Evolutionary conservation across 441 rosid genomes (phyloP), one percentile per base, ranked within the genome.

Genomic region (Erysimum cheiri): DNA sequence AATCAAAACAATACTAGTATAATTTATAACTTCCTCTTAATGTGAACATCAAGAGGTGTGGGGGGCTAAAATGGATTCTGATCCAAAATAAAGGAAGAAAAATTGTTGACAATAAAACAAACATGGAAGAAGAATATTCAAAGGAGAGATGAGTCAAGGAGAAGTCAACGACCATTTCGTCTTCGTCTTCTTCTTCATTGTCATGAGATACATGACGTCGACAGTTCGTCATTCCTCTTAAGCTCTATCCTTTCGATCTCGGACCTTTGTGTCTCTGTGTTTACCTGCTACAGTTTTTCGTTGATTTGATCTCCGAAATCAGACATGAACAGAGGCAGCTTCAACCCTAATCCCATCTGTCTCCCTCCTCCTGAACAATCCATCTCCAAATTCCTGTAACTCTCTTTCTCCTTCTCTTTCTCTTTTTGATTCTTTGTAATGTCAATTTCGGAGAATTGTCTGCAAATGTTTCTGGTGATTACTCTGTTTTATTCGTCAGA

Each of bases 381-480:
- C 79, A 60, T 92, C 70, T 74, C 92, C 79, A 83, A 84, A 57
- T 94, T 91, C 86, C 74, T 90, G 99, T 91, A 87, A 52, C 17
- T 79, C 70, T 68, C 56, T 36, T 9, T 31, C 46, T 31, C 64
- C 33, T 0, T 5, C 26, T 65, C 52, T 22, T 22, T 48, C 48
- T 26, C 48, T 53, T 4, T 39, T 12, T 22, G 40, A 39, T 63
- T 56, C 65, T 67, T 44, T 33, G 6, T 37, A 10, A 24, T 35
- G 57, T 61, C 44, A 22, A 5, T 61, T 54, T 33, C 32, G 5
- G 1, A 13, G 57, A 11, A 46, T 17, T 67, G 4, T 43, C 43
- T 56, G 33, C 5, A 55, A 17, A 40, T 32, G 35, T 39, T 50
- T 40, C 35, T 69, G 36, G 22, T 57, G 22, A 32, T 29, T 37